Evolutionary conservation across 1,284 basidiomycete species (phyloP).

Genomic region (Cryptococcus jaspeensis): DNA sequence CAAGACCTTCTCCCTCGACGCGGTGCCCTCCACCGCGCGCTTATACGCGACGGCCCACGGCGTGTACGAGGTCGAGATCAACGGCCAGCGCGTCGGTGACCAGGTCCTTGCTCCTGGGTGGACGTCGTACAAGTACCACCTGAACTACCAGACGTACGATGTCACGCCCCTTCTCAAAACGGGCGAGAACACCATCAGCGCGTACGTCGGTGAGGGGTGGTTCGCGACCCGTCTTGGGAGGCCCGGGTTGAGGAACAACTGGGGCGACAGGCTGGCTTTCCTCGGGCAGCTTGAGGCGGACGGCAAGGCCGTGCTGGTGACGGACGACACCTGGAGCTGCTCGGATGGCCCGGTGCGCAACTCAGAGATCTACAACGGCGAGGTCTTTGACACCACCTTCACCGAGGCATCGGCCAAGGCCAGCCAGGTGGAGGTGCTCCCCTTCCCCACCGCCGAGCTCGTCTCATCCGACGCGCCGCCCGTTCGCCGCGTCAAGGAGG

Average conservation of each 20-base stretch:
- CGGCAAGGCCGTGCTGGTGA: conserved; percentile 14
- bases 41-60: conserved; percentile 45
- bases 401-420: conserved; percentile 1
- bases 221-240: conserved; percentile 31
- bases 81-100: conserved; percentile 37
- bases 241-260: conserved; percentile 28
- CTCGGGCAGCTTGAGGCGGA: conserved; percentile 36
- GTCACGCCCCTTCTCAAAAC: conserved; percentile 17
- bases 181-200: conserved; percentile 31
- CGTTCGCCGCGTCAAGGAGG: conserved; percentile 22
- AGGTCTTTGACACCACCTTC: conserved; percentile 24
- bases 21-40: conserved; percentile 12
- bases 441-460: conserved; percentile 21
- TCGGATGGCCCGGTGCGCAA: conserved; percentile 17
- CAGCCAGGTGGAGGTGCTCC: conserved; percentile 7
- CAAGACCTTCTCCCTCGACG: conserved; percentile 16
- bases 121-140: conserved; percentile 38
- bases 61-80: conserved; percentile 38
- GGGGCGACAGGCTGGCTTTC: conserved; percentile 26
- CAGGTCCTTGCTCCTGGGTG: conserved; percentile 45
- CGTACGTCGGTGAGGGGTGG: conserved; percentile 42
- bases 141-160: conserved; percentile 40
- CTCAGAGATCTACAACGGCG: conserved; percentile 42
- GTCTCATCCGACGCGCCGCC: conserved; percentile 35
- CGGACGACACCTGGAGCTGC: conserved; percentile 28